Evolutionary conservation across 2,329 filamentous ascomycete species (phyloP).

Genomic region (Diaporthe aspalathi): DNA sequence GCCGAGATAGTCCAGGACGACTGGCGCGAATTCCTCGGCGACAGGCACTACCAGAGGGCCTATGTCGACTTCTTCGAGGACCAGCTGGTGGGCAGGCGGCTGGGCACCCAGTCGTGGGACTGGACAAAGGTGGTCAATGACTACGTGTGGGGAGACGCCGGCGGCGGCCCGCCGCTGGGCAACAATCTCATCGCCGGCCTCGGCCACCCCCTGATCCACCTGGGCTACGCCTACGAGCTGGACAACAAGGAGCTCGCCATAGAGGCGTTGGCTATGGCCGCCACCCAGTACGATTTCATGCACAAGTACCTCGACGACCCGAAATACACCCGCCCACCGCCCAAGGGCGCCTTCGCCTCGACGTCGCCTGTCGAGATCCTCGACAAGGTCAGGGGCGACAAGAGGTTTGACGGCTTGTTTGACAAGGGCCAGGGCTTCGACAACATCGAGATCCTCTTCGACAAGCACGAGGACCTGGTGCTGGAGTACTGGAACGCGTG

Average conservation of each 20-base stretch:
- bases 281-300: constrained; percentile 67
- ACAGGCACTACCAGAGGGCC: constrained; percentile 84
- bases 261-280: constrained; percentile 81
- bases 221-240: constrained; percentile 94
- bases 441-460: constrained; percentile 77
- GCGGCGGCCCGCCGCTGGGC: constrained; percentile 79
- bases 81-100: constrained; percentile 72
- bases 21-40: constrained; percentile 87
- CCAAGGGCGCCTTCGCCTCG: constrained; percentile 58
- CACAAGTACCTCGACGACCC: constrained; percentile 79
- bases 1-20: constrained; percentile 85
- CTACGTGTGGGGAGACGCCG: constrained; percentile 70
- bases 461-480: constrained; percentile 74
- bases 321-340: constrained; percentile 74
- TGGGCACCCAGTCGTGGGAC: constrained; percentile 71
- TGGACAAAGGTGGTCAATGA: constrained; percentile 83
- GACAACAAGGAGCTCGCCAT: constrained; percentile 87
- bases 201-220: constrained; percentile 91
- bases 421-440: constrained; percentile 61
- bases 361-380: constrained; percentile 78
- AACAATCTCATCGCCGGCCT: constrained; percentile 84
- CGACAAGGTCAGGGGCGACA: constrained; percentile 74
- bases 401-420: constrained; percentile 76
- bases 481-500: constrained; percentile 94
- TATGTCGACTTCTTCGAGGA: constrained; percentile 98